phyloP scores from a whole-genome alignment of 2,329 filamentous ascomycete genomes.

The Gnomoniopsis smithogilvyi region DNA sequence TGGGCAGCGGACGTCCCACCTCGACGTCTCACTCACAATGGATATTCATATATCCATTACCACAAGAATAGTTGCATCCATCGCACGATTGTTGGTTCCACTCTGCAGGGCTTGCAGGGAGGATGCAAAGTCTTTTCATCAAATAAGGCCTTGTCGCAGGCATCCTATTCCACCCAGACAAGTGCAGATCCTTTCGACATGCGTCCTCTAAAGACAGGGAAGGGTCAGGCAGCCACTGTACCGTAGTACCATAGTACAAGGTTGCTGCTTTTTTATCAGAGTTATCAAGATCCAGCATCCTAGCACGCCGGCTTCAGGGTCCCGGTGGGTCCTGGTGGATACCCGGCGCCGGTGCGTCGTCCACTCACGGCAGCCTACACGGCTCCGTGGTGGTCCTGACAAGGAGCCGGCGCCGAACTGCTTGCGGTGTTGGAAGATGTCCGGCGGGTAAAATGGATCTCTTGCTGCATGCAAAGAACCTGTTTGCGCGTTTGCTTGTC shows the following conservation, averaged over 20 bases:
- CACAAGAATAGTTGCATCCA: too few species aligned
- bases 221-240: too few species aligned
- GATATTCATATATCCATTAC: too few species aligned
- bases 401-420: neutral
- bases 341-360: neutral
- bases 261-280: neutral
- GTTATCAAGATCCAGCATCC: constrained; percentile 6
- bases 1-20: too few species aligned
- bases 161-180: neutral
- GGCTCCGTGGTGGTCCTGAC: neutral
- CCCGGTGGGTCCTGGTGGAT: neutral
- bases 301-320: neutral
- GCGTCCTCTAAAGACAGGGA: too few species aligned
- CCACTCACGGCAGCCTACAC: neutral
- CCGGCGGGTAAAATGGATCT: constrained; percentile 2
- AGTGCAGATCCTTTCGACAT: too few species aligned
- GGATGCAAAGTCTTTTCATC: neutral
- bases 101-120: too few species aligned
- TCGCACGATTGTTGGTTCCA: too few species aligned
- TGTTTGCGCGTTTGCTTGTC: constrained; percentile 3
- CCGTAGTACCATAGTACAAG: neutral
- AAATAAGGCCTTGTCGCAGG: neutral
- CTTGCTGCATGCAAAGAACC: neutral
- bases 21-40: too few species aligned
- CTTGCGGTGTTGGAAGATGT: neutral